Evolutionary conservation across 345 rosid species (phyloP).

Genomic region (Bretschneidera sinensis): DNA sequence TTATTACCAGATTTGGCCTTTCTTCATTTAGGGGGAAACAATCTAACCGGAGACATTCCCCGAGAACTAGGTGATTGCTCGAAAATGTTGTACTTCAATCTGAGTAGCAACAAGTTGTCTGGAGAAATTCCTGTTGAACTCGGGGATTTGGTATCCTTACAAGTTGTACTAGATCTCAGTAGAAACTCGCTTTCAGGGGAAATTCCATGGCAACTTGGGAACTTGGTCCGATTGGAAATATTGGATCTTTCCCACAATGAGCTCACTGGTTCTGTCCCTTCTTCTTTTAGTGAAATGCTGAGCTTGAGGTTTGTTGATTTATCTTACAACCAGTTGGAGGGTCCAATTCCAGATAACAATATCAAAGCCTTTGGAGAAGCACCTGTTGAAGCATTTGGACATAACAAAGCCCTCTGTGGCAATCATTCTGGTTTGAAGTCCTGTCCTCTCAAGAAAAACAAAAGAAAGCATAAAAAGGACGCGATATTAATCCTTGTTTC

Average conservation of each 20-base stretch:
- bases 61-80: slow-evolving; percentile 11
- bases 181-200: slow-evolving; percentile 29
- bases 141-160: slow-evolving; percentile 19
- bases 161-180: slow-evolving; percentile 29
- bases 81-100: slow-evolving; percentile 25
- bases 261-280: slow-evolving; percentile 32
- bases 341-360: slow-evolving; percentile 34
- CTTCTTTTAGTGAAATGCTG: slow-evolving; percentile 9
- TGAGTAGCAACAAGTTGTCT: slow-evolving; percentile 28
- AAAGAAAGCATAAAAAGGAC: neutral
- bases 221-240: slow-evolving; percentile 16
- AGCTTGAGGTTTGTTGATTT: slow-evolving; percentile 25
- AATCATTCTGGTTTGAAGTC: neutral
- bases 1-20: slow-evolving; percentile 14
- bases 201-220: slow-evolving; percentile 24
- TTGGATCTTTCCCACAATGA: slow-evolving; percentile 36
- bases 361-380: slow-evolving; percentile 27
- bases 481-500: neutral
- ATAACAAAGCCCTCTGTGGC: slow-evolving; percentile 39
- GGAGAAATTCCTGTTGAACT: slow-evolving; percentile 25
- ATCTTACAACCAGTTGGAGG: slow-evolving; percentile 32
- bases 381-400: slow-evolving; percentile 20
- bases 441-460: neutral
- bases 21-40: slow-evolving; percentile 34
- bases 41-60: slow-evolving; percentile 18